A percentile compares a stretch with the other conserved stretches of the same genome.
These are phyloP conservation scores for Neoscytalidium dimidiatum DNA, from an alignment of 2,329 filamentous ascomycete species.

Conservation along the genomic window DNA sequence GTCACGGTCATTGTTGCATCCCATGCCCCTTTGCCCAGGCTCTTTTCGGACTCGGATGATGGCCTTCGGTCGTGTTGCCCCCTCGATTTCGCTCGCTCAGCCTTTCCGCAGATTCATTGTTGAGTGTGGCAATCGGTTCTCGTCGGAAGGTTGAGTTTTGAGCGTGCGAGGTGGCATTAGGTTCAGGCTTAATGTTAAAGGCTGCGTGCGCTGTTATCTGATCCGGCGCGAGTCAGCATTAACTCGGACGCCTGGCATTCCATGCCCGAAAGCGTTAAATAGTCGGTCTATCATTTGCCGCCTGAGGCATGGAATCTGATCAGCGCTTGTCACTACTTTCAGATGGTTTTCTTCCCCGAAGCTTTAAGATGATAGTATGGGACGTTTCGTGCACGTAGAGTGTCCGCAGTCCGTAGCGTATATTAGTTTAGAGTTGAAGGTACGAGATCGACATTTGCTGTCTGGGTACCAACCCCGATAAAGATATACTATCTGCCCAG, in stretches of 20 bases:
- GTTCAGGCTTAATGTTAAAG: not conserved
- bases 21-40: not conserved
- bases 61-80: not conserved
- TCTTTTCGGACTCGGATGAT: not conserved
- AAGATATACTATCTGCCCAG: not conserved
- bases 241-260: not conserved
- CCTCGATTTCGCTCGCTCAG: too few relatives aligned
- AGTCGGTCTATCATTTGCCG: not conserved
- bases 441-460: too few relatives aligned
- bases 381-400: too few relatives aligned
- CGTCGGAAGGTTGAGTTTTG: not conserved
- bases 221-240: slow-evolving; percentile 10
- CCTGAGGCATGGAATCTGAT: too few relatives aligned
- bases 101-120: not conserved
- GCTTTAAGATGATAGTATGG: too few relatives aligned
- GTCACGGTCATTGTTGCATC: not conserved
- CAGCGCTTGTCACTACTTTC: too few relatives aligned
- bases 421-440: too few relatives aligned
- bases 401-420: too few relatives aligned
- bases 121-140: not conserved
- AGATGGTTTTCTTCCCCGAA: too few relatives aligned
- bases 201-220: not conserved
- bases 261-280: not conserved
- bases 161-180: not conserved
- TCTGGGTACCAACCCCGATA: too few relatives aligned